Percentiles rank a stretch among this genome's conserved stretches.
phyloP scores from a whole-genome alignment of 495 filamentous ascomycete genomes.

The Penicillium coprophilum region DNA sequence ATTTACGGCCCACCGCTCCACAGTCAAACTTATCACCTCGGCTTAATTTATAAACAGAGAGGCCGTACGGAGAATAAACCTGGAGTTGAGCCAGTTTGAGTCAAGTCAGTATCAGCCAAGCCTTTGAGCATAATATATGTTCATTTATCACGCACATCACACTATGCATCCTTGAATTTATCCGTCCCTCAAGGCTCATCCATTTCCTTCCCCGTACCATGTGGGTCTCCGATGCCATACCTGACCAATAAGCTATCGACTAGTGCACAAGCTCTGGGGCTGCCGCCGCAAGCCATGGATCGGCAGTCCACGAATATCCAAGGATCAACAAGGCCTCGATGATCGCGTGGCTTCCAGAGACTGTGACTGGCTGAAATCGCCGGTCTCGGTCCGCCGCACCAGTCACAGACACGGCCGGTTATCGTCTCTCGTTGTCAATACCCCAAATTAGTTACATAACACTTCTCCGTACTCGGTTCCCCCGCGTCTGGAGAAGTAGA shows the following conservation, averaged over 20 bases:
- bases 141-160: neutral
- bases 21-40: neutral
- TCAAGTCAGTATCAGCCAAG: neutral
- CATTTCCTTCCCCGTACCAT: neutral
- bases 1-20: slow-evolving; percentile 7
- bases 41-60: neutral
- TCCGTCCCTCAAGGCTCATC: slow-evolving; percentile 5
- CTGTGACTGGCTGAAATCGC: slow-evolving; percentile 17
- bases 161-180: neutral
- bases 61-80: too few species aligned
- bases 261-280: slow-evolving; percentile 11
- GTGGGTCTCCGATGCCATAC: neutral
- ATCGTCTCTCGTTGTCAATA: slow-evolving; percentile 20
- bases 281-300: slow-evolving; percentile 11
- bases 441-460: slow-evolving; percentile 34
- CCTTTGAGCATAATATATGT: neutral
- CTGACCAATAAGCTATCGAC: neutral
- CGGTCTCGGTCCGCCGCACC: slow-evolving; percentile 19
- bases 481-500: slow-evolving; percentile 20
- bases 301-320: neutral
- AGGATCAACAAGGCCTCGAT: neutral
- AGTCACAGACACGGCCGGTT: slow-evolving; percentile 16
- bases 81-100: too few species aligned
- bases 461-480: slow-evolving; percentile 2
- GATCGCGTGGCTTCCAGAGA: neutral